Evolutionary conservation across 2,329 filamentous ascomycete species (phyloP), one percentile per base, ranked within the genome.

Genomic region (Clonostachys rosea): DNA sequence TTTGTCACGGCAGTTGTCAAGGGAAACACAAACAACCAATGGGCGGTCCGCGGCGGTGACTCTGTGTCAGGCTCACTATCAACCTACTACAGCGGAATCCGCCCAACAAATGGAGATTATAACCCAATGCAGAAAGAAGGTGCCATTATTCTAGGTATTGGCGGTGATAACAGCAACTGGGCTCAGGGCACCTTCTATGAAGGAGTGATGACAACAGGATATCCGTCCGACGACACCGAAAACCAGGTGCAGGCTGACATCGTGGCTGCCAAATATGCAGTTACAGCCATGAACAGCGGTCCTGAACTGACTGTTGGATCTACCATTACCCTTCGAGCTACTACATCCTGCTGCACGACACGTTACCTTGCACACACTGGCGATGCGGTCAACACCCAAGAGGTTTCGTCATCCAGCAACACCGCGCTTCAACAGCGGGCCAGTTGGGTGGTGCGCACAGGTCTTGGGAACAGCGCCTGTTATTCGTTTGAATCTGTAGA

Each of bases 81-180:
- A 4, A 85, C 81, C 0, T 84, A 73, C 63, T 86, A 79, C 57
- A 75, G 62, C 49, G 82, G 83, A 6, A 65, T 55, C 2, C 76
- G 82, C 5, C 35, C 42, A 41, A 65, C 48, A 13, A 80, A 79
- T 10, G 24, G 24, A 30, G 24, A 30, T 30, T 85, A 85, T 63
- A 76, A 82, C 58, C 72, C 75, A 0, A 86, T 86, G 83, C 68
- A 56, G 52, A 84, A 85, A 53, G 81, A 86, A 56, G 82, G 82
- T 12, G 75, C 81, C 47, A 82, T 86, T 41, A 73, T 86, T 49
- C 78, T 86, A n/a, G 82, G 83, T n/a, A 84, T 85, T 46, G 83
- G 83, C n/a, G 83, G 83, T 8, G 83, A 86, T 54, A 86, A 83
- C 64, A 82, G 78, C 56, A 65, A 68, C 54, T 56, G 75, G 42